Base-by-base conservation (phyloP, 768 basidiomycete species). In the Mycena metata region DNA sequence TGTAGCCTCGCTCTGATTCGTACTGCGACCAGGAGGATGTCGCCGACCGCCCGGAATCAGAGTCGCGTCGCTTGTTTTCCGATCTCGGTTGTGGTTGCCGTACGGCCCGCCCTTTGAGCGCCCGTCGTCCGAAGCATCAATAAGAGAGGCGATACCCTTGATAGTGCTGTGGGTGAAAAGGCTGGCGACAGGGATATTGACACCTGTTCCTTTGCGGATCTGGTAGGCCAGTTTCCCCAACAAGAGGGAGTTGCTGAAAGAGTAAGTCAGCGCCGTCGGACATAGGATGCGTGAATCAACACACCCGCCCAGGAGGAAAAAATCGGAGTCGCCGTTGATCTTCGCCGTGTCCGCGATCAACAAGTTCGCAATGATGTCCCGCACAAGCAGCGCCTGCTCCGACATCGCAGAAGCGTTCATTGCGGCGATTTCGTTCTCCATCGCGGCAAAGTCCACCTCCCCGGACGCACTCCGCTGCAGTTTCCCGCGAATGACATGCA, bases 81-180 rank as follows among this genome's bases (percentile, higher is more conserved):
- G 49, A 39, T 59, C 49, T 12, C 49, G 47, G 15, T 26, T 45
- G 24, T 36, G 56, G 26, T 26, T 7, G 1, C 15, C 46, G 36
- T 39, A 39, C 39, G 39, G 39, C 11, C 39, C 39, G 5, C 39
- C 5, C 39, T 10, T 39, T 10, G 39, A 15, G 5, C 5, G 39
- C 39, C 11, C 2, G 5, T 39, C 39, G 39, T 81, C 73, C n/a
- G 69, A 71, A 24, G n/a, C 49, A 12, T 80, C 81, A 36, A 83
- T 78, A 33, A 83, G 72, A 6, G 73, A 69, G 5, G 82, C 82
- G 50, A 86, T 84, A 5, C 79, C 83, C 35, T 75, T 70, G 54
- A 85, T 73, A 3, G 83, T 83, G 64, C 80, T 82, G 46, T 81
- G 77, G 8, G 77, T 78, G 73, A 85, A 85, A 5, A 86, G 74